Base-by-base conservation (phyloP, 2,329 filamentous ascomycete species). In the Geoglossum cookeanum region DNA sequence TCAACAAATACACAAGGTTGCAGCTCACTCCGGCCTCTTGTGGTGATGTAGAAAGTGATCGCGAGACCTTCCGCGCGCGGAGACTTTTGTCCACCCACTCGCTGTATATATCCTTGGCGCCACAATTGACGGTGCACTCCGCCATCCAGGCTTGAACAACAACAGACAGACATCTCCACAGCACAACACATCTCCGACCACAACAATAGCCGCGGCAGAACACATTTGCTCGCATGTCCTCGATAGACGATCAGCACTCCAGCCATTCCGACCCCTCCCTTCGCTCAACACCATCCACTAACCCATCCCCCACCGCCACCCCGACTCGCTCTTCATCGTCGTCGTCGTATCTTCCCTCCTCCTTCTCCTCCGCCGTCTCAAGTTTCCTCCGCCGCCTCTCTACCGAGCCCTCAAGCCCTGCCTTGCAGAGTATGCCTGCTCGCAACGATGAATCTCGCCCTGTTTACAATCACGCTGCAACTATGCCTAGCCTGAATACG, bases 291-390 rank as follows among this genome's bases (percentile, higher is more conserved):
- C 30, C 53, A 9, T 55, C 39, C 33, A 29, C 47, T 6, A n/a
- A n/a, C 11, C 48, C 48, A 4, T 52, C 48, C 13, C 48, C 48
- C 1, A 2, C 22, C 27, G 32, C 48, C 48, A 33, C 48, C 9
- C 44, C 17, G 4, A n/a, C 39, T 11, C 49, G 7, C 27, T 51
- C 35, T 11, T 57, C 62, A 55, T 55, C 60, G 29, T 47, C 68
- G 58, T 66, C 68, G 27, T 71, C 68, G 48, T 75, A 74, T 64
- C 73, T 76, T 63, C 71, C 72, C 53, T 74, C 73, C 60, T 74
- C 74, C 15, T 68, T 76, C 49, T 67, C 71, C 39, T 75, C 75
- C 64, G 73, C 73, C 44, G 67, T 75, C 45, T 68, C 69, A 35
- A 71, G 72, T 55, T 68, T 77, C 32, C 66, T 74, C 22, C 70